Conservation (phyloP, 148 eudicot species). For the Amaranthus hypochondriacus region DNA sequence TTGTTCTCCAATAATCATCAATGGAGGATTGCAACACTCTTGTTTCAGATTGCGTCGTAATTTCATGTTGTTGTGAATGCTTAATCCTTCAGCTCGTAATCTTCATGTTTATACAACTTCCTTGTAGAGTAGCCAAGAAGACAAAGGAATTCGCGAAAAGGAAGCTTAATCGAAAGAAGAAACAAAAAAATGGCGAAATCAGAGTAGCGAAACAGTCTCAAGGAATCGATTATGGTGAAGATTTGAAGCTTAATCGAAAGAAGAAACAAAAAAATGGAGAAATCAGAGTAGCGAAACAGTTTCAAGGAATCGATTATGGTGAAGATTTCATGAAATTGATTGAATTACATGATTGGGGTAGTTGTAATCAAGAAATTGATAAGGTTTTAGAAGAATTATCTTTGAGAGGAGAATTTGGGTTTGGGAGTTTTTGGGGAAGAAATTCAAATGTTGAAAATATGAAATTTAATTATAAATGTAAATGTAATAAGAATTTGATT, state of each 20-base stretch:
- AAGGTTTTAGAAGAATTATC: slow-evolving; percentile 60
- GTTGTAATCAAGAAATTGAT: slow-evolving; percentile 65
- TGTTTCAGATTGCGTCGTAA: slow-evolving; percentile 66
- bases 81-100: slow-evolving; percentile 48
- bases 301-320: neutral
- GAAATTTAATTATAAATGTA: slow-evolving; percentile 6
- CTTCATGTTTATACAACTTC: slow-evolving; percentile 55
- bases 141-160: slow-evolving; percentile 37
- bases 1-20: neutral
- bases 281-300: neutral
- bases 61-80: slow-evolving; percentile 88
- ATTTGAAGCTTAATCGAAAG: slow-evolving; percentile 1
- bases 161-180: slow-evolving; percentile 26
- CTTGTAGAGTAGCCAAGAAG: slow-evolving; percentile 39
- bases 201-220: too few species aligned
- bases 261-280: neutral
- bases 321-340: neutral
- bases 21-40: slow-evolving; percentile 61
- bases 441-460: slow-evolving; percentile 20
- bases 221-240: too few species aligned
- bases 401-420: slow-evolving; percentile 66
- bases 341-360: slow-evolving; percentile 19
- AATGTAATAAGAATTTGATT: slow-evolving; percentile 12
- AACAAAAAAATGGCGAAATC: too few species aligned
- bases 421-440: slow-evolving; percentile 90